phyloP scores from a whole-genome alignment of 805 yeast genomes.

The Cyberlindnera nakhonratchasimensis region DNA sequence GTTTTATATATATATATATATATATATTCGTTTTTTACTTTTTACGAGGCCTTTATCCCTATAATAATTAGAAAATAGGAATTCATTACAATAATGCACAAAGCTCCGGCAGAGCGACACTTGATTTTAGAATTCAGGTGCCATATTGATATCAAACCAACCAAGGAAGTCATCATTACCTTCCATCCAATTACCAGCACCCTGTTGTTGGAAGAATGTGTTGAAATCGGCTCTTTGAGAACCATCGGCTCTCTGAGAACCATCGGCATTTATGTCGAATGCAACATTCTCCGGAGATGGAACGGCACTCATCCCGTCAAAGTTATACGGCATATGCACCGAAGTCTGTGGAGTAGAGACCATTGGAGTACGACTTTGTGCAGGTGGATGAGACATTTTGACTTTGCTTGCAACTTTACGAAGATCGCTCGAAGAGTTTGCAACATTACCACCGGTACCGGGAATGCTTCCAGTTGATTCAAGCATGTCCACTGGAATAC shows the following conservation, averaged over 20 bases:
- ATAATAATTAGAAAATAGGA: conserved; percentile 7
- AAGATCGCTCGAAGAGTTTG: conserved; percentile 5
- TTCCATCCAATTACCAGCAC: conserved; percentile 78
- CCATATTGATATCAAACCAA: conserved; percentile 85
- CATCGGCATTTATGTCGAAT: conserved; percentile 12
- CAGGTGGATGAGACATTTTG: conserved; percentile 10
- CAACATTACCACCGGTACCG: not conserved
- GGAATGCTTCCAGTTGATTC: conserved; percentile 74
- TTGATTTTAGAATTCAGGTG: conserved; percentile 57
- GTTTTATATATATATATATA: too few species aligned
- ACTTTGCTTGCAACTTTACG: conserved; percentile 23
- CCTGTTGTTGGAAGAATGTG: conserved; percentile 73
- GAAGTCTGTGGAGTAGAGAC: not conserved
- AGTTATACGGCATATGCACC: conserved; percentile 16
- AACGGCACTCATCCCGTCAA: conserved; percentile 13
- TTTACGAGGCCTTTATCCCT: too few species aligned
- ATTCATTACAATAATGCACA: conserved; percentile 1
- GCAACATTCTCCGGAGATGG: conserved; percentile 14
- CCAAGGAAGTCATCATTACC: conserved; percentile 88
- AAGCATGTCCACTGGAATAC: conserved; percentile 66
- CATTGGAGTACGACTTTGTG: not conserved
- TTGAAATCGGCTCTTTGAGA: conserved; percentile 38
- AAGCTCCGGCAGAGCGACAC: not conserved
- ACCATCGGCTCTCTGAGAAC: conserved; percentile 22
- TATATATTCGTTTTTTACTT: not conserved